Base-by-base conservation (phyloP, 805 yeast genomes). In the Myxozyma neglecta region DNA sequence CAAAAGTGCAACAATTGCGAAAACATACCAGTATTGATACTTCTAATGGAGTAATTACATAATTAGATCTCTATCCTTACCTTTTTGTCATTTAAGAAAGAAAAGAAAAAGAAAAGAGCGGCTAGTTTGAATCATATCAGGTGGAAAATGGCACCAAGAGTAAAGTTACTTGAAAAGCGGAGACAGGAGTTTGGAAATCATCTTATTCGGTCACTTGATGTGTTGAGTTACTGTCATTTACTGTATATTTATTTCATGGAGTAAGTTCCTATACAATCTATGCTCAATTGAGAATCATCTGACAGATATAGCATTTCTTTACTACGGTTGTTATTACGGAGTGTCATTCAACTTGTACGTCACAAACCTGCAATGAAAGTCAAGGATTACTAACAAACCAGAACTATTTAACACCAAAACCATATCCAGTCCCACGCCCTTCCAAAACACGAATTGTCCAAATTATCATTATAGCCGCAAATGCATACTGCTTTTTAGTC, bases 331-430 rank as follows among this genome's bases (percentile, higher is more conserved):
- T 43, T 66, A 5, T 6, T 66, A 13, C 68, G 69, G 52, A 54
- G 64, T 35, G 37, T 61, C 3, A 53, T 66, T 29, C 69, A 66
- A 32, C 62, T 66, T n/a, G 68, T 64, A 53, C 34, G 47, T 48
- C 45, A 24, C 11, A n/a, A 29, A 3, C 6, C 14, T 20, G 39
- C 11, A 6, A 16, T 36, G 5, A 16, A 10, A 42, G 13, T 18
- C 40, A n/a, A 34, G 29, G 20, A n/a, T 44, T 50, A 50, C 6
- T 24, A 32, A 14, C 13, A 6, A n/a, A 46, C 4, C 55, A 64
- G 67, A 66, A 64, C 60, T 66, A 61, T 45, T 53, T 66, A 20
- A 66, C 69, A 3, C 69, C 69, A 13, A 66, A 66, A 43, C 66
- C 65, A 36, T 64, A 61, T 37, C 56, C 62, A 6, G 36, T 61